These are phyloP conservation scores for Trichothecium roseum DNA, from an alignment of 2,329 filamentous ascomycete genomes.

Conservation along the genomic window DNA sequence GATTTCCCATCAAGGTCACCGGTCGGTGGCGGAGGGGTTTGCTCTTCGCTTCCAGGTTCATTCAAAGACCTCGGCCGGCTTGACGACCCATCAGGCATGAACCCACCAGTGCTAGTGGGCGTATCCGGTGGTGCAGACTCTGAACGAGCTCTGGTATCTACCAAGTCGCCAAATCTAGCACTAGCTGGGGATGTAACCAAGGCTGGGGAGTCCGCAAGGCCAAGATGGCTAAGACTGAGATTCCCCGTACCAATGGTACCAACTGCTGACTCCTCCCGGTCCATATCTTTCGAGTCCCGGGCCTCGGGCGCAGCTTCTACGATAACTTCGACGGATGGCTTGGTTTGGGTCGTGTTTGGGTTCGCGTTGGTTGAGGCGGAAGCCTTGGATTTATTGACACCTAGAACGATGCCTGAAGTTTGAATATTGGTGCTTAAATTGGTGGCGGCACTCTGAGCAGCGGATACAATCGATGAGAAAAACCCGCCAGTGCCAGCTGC, in stretches of 20 bases:
- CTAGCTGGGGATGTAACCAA: conserved; percentile 44
- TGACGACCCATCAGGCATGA: conserved; percentile 20
- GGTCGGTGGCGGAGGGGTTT: conserved; percentile 48
- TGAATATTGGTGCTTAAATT: conserved; percentile 65
- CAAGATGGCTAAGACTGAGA: conserved; percentile 79
- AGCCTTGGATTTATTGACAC: conserved; percentile 18
- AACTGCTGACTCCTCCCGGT: conserved; percentile 63
- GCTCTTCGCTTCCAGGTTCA: conserved; percentile 41
- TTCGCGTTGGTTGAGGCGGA: conserved; percentile 11
- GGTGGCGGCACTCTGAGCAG: conserved; percentile 82
- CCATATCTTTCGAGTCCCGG: conserved; percentile 25
- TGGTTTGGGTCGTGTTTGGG: conserved; percentile 28
- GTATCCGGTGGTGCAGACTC: conserved; percentile 47
- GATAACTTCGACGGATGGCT: too few species aligned
- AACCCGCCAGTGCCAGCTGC: conserved; percentile 57
- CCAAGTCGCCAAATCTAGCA: conserved; percentile 40
- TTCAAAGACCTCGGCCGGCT: conserved; percentile 39
- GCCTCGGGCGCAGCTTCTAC: conserved; percentile 15
- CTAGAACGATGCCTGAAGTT: conserved; percentile 48
- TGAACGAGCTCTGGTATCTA: conserved; percentile 39
- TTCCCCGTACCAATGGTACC: conserved; percentile 86
- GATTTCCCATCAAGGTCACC: conserved; percentile 53
- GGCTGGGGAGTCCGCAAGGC: conserved; percentile 55
- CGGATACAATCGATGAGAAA: conserved; percentile 88
- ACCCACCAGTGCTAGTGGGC: conserved; percentile 15